These are phyloP conservation scores for Brassica balearica DNA, from an alignment of 441 rosid species.

Conservation along the genomic window DNA sequence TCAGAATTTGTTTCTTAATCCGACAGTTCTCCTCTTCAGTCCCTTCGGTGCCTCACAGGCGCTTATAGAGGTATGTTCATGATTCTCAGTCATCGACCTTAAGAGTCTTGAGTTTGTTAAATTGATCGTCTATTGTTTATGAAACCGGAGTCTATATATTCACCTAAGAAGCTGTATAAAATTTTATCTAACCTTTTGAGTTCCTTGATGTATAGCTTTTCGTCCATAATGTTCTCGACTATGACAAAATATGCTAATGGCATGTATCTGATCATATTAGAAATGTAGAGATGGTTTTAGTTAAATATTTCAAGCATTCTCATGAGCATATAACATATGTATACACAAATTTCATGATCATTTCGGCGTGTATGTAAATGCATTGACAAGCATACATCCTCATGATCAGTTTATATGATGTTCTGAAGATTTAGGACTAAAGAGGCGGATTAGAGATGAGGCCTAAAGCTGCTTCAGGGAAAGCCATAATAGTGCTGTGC, in stretches of 20 bases:
- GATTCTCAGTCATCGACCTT: neutral
- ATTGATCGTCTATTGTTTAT: neutral
- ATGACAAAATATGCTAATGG: neutral
- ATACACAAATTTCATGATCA: neutral
- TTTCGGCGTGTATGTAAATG: slow-evolving; percentile 4
- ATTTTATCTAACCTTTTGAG: slow-evolving; percentile 7
- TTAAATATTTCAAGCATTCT: slow-evolving; percentile 2
- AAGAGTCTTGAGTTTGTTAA: neutral
- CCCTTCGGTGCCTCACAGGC: slow-evolving; percentile 19
- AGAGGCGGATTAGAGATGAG: slow-evolving; percentile 61
- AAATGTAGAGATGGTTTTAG: neutral
- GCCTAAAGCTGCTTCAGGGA: slow-evolving; percentile 68
- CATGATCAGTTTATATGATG: neutral
- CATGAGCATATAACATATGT: slow-evolving; percentile 4
- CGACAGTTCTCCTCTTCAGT: slow-evolving; percentile 18
- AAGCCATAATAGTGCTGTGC: slow-evolving; percentile 62
- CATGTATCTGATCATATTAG: slow-evolving; percentile 27
- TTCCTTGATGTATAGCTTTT: slow-evolving; percentile 25
- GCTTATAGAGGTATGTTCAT: slow-evolving; percentile 38
- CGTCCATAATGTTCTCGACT: neutral
- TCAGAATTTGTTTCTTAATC: slow-evolving; percentile 39
- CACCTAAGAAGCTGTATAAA: neutral
- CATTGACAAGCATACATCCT: slow-evolving; percentile 14
- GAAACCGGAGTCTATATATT: neutral
- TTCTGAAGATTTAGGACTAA: slow-evolving; percentile 24